Evolutionary conservation across 257 asterid species (phyloP).

Genomic region (Salvia splendens): DNA sequence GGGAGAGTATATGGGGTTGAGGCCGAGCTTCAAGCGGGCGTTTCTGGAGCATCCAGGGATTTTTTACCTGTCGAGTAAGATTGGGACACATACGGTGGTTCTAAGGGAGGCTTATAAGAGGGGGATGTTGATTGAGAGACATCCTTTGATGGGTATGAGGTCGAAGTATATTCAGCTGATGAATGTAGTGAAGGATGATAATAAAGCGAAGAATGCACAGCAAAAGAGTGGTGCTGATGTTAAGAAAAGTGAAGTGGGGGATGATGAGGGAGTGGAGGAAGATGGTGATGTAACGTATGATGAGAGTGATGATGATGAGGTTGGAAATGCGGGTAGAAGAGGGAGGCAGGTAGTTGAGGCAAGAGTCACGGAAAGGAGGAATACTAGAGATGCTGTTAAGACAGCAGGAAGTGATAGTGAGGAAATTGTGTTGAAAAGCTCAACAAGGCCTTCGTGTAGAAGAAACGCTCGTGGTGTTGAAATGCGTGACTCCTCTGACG

Average conservation of each 20-base stretch:
- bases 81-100: constrained; percentile 69
- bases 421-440: constrained; percentile 30
- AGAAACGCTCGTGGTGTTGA: constrained; percentile 29
- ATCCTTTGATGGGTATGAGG: constrained; percentile 65
- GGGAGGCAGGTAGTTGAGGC: constrained; percentile 5
- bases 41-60: constrained; percentile 86
- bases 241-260: constrained; percentile 39
- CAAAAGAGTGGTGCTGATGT: constrained; percentile 39
- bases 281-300: constrained; percentile 41
- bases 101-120: constrained; percentile 79
- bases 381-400: constrained; percentile 20
- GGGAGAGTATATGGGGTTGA: constrained; percentile 81
- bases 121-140: constrained; percentile 62
- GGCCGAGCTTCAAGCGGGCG: constrained; percentile 82
- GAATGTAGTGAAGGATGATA: constrained; percentile 54
- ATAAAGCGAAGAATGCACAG: constrained; percentile 32
- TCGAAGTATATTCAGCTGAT: constrained; percentile 63
- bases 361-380: constrained; percentile 14
- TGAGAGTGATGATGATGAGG: constrained; percentile 28
- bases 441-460: constrained; percentile 40
- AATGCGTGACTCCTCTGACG: neutral
- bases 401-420: constrained; percentile 31
- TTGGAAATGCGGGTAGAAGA: constrained; percentile 4
- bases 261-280: constrained; percentile 35
- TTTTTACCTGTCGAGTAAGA: constrained; percentile 76